These are phyloP conservation scores for Alternaria sp. DNA, from an alignment of 2,329 filamentous ascomycete species.

Conservation along the genomic window DNA sequence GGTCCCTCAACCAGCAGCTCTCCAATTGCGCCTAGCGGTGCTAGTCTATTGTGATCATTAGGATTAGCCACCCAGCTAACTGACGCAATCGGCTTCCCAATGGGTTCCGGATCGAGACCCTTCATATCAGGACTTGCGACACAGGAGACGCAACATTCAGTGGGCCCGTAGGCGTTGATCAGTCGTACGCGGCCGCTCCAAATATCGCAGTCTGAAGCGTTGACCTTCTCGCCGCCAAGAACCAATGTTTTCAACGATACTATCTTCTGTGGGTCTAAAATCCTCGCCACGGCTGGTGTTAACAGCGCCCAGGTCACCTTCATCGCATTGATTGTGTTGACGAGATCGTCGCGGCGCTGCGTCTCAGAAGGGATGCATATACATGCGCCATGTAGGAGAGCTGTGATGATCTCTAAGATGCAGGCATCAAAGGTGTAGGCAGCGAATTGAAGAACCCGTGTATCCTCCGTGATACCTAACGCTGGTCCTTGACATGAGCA, in stretches of 20 bases:
- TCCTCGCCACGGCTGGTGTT: conserved; percentile 63
- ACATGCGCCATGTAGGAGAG: conserved; percentile 51
- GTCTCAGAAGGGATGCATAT: conserved; percentile 63
- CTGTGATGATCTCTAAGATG: background rate
- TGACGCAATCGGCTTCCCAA: conserved; percentile 60
- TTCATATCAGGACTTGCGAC: too few species aligned
- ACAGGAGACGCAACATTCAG: conserved; percentile 2
- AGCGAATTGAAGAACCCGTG: conserved; percentile 14
- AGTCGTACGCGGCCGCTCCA: background rate
- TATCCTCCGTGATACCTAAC: background rate
- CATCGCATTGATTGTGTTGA: conserved; percentile 41
- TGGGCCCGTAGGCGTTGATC: conserved; percentile 10
- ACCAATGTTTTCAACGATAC: conserved; percentile 52
- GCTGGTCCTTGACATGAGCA: background rate
- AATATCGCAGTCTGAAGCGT: background rate
- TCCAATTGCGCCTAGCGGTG: conserved; percentile 25
- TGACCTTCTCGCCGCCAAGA: conserved; percentile 49
- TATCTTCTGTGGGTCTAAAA: conserved; percentile 52
- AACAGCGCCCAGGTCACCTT: conserved; percentile 49
- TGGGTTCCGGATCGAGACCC: conserved; percentile 7
- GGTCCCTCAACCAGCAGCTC: conserved; percentile 67
- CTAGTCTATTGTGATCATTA: conserved; percentile 10
- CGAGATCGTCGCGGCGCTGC: conserved; percentile 59
- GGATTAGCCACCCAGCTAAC: conserved; percentile 49
- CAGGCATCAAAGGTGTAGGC: conserved; percentile 48